A percentile compares a stretch with the other conserved stretches of the same genome.
These are phyloP conservation scores for Nicotiana attenuata DNA, from an alignment of 257 asterid genomes.

Conservation along the genomic window DNA sequence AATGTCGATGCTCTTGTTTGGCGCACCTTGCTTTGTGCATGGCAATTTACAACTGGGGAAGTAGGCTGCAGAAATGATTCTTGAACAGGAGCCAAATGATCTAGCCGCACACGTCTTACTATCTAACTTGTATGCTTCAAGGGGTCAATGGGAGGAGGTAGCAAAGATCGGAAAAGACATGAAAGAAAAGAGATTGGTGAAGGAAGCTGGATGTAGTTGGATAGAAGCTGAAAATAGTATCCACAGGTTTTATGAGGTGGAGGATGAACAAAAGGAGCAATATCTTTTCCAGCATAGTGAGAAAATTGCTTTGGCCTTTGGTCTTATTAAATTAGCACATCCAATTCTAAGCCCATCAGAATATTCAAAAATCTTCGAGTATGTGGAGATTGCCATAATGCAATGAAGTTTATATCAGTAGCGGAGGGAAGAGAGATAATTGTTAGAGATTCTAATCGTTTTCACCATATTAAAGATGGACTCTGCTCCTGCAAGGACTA, in stretches of 20 bases:
- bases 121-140: slow-evolving; percentile 70
- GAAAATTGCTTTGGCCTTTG: slow-evolving; percentile 78
- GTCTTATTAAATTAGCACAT: slow-evolving; percentile 70
- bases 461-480: slow-evolving; percentile 79
- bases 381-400: slow-evolving; percentile 84
- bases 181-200: slow-evolving; percentile 65
- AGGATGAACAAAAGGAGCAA: slow-evolving; percentile 72
- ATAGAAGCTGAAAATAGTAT: slow-evolving; percentile 66
- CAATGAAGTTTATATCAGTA: slow-evolving; percentile 60
- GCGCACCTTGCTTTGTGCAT: slow-evolving; percentile 82
- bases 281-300: slow-evolving; percentile 84
- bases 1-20: slow-evolving; percentile 67
- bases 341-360: slow-evolving; percentile 47
- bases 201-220: slow-evolving; percentile 98
- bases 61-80: slow-evolving; percentile 65
- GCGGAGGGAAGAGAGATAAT: slow-evolving; percentile 76
- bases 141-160: slow-evolving; percentile 65
- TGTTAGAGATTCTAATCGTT: slow-evolving; percentile 83
- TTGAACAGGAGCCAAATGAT: slow-evolving; percentile 62
- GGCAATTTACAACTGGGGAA: slow-evolving; percentile 61
- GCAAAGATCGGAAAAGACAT: slow-evolving; percentile 54
- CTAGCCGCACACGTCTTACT: slow-evolving; percentile 71
- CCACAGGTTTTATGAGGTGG: slow-evolving; percentile 80
- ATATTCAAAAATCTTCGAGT: slow-evolving; percentile 84
- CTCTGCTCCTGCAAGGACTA: slow-evolving; percentile 80